These are phyloP conservation scores for Salix viminalis DNA, from an alignment of 345 rosid genomes.

Conservation along the genomic window DNA sequence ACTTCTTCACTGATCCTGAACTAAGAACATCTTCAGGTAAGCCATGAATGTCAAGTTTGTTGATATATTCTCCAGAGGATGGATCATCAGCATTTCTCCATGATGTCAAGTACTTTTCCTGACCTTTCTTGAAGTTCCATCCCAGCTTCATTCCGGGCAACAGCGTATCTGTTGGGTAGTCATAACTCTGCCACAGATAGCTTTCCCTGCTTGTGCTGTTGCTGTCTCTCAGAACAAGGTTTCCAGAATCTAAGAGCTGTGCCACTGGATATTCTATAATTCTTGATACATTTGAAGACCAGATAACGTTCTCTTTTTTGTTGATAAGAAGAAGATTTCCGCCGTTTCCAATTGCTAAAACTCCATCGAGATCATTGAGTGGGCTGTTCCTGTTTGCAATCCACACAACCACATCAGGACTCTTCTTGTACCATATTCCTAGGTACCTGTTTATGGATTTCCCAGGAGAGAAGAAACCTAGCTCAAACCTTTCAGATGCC, in stretches of 20 bases:
- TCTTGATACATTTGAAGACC: conserved; percentile 8
- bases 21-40: conserved; percentile 21
- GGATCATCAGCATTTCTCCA: conserved; percentile 39
- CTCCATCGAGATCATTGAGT: background rate
- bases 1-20: conserved; percentile 11
- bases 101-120: conserved; percentile 19
- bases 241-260: conserved; percentile 14
- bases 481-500: conserved; percentile 21
- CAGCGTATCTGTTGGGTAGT: conserved; percentile 5
- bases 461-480: conserved; percentile 28
- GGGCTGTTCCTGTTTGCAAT: conserved; percentile 14
- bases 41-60: conserved; percentile 14
- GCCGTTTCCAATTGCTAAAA: background rate
- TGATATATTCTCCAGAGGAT: conserved; percentile 31
- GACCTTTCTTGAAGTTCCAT: background rate
- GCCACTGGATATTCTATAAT: background rate
- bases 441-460: background rate
- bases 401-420: conserved; percentile 14
- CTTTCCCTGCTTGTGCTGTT: background rate
- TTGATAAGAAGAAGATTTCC: conserved; percentile 3
- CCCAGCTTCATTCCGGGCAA: conserved; percentile 14
- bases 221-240: conserved; percentile 4
- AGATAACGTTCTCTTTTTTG: background rate
- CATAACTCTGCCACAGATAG: conserved; percentile 12
- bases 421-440: conserved; percentile 17